Evolutionary conservation across 2,329 filamentous ascomycete species (phyloP), one percentile per base, ranked within the genome.

Genomic region (Penicillium oxalicum): DNA sequence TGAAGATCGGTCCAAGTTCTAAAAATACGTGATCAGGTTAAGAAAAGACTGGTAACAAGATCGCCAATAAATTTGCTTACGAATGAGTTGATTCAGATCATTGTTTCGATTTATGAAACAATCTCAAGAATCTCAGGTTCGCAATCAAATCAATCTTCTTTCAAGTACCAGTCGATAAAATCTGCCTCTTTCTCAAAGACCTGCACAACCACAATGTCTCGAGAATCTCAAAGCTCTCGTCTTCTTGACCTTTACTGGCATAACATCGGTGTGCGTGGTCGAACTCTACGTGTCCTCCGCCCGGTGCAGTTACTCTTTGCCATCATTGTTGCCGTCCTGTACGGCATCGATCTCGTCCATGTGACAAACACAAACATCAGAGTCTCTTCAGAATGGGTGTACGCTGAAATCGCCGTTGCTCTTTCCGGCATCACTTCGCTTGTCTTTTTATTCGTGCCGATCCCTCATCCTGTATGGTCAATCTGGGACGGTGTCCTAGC

Each of bases 321-420:
- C 27, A 40, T 54, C 12, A 43, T 49, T 38, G 47, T 48, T 38
- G 51, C 54, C 35, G 49, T 26, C 18, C 49, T 59, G n/a, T 59
- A 59, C 48, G 52, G 54, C 4, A 41, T 54, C 3, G 56, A 59
- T 44, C 51, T 59, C 5, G 41, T 49, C 9, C 52, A 54, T 32
- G 51, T 53, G 32, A 56, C 49, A 12, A 48, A 48, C 34, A n/a
- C 29, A 12, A 33, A 51, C n/a, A 32, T 26, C 2, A 34, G 13
- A 40, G 53, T 51, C n/a, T 12, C 27, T 4, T 28, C 56, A 6
- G 45, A 51, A 43, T 59, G 56, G 56, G 45, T 59, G 12, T 59
- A 57, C 43, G 51, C 56, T 11, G 54, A 59, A 24, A 12, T 56
- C 1, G 51, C 57, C 12, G 53, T 47, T 1, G 35, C 13, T 3